These are phyloP conservation scores for Neonectria coccinea DNA, from an alignment of 2,329 filamentous ascomycete genomes.

Conservation along the genomic window DNA sequence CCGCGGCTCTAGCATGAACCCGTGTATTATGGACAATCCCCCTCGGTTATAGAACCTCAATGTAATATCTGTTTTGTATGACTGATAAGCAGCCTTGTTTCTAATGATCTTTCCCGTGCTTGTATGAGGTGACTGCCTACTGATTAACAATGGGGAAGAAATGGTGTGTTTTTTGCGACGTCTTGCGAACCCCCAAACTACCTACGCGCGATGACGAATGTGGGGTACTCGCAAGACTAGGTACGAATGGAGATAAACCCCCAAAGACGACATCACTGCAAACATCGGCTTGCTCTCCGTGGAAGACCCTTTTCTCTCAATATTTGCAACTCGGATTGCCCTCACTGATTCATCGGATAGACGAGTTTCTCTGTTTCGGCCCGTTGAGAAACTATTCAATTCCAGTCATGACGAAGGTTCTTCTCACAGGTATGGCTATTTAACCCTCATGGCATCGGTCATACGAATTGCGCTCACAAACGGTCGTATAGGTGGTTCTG, in stretches of 20 bases:
- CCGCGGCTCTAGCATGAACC: slow-evolving; percentile 32
- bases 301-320: not conserved
- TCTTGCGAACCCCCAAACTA: slow-evolving; percentile 34
- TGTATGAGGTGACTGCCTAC: not conserved
- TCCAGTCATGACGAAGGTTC: slow-evolving; percentile 48
- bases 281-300: not conserved
- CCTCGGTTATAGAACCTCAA: slow-evolving; percentile 41
- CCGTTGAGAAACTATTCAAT: not conserved
- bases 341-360: slow-evolving; percentile 1
- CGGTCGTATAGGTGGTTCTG: slow-evolving; percentile 47
- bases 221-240: slow-evolving; percentile 25
- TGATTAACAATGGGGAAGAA: slow-evolving; percentile 16
- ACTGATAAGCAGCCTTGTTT: not conserved
- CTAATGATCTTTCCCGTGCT: not conserved
- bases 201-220: slow-evolving; percentile 39
- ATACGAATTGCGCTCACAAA: slow-evolving; percentile 25
- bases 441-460: not conserved
- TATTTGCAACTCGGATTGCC: not conserved
- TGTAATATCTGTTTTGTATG: slow-evolving; percentile 44
- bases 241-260: not conserved
- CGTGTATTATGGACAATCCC: slow-evolving; percentile 37
- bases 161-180: not conserved
- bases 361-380: not conserved
- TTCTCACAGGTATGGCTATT: slow-evolving; percentile 46
- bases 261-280: slow-evolving; percentile 12